phyloP scores from a whole-genome alignment of 331 rosid genomes.

The Pyracantha coccinea region DNA sequence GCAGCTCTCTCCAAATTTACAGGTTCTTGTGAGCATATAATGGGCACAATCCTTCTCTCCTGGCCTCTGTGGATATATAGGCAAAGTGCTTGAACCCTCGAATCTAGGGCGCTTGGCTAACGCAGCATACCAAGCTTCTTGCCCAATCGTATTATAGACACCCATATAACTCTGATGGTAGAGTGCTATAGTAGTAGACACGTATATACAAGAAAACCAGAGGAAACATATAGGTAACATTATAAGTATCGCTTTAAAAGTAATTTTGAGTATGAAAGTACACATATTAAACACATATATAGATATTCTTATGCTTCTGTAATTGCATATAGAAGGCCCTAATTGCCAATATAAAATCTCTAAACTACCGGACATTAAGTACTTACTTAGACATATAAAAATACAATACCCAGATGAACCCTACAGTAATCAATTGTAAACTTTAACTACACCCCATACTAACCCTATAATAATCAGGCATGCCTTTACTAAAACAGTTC shows the following conservation, averaged over 20 bases:
- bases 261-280: conserved; percentile 33
- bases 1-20: conserved; percentile 99
- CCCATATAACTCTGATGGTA: conserved; percentile 85
- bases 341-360: conserved; percentile 2
- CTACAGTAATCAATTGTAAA: background rate
- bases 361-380: conserved; percentile 4
- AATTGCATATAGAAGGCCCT: conserved; percentile 3
- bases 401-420: background rate
- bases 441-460: background rate
- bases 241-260: conserved; percentile 45
- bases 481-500: background rate
- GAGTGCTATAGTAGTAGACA: conserved; percentile 78
- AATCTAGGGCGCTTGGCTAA: conserved; percentile 95
- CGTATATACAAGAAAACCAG: conserved; percentile 53
- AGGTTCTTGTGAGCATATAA: conserved; percentile 99
- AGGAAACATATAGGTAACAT: conserved; percentile 56
- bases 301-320: conserved; percentile 11
- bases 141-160: conserved; percentile 69
- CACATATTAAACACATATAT: conserved; percentile 16
- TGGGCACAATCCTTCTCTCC: conserved; percentile 99
- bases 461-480: background rate
- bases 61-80: conserved; percentile 95
- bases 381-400: background rate
- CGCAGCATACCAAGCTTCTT: conserved; percentile 91
- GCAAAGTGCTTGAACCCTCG: conserved; percentile 79